phyloP scores from a whole-genome alignment of 106 monocot species.

The Platanthera zijinensis region DNA sequence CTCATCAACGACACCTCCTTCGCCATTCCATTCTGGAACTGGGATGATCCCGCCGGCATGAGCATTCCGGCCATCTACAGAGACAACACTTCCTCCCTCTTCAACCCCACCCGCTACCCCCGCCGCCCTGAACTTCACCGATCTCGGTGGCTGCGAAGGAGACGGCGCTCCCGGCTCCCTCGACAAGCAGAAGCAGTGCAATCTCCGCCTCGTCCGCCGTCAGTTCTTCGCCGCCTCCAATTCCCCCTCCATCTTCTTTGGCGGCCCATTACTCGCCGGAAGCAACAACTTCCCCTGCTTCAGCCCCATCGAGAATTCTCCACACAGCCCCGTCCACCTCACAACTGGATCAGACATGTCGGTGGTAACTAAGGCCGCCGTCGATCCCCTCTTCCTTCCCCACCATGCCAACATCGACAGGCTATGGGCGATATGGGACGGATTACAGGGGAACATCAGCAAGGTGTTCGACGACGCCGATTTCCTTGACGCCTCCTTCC shows the following conservation, averaged over 20 bases:
- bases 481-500: constrained; percentile 10
- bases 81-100: constrained; percentile 8
- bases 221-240: constrained; percentile 1
- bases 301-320: neutral
- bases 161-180: neutral
- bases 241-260: neutral
- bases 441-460: neutral
- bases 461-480: constrained; percentile 12
- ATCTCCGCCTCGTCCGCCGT: neutral
- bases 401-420: constrained; percentile 22
- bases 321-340: neutral
- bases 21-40: constrained; percentile 41
- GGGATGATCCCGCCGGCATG: constrained; percentile 30
- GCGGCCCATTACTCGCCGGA: neutral
- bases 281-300: neutral
- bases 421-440: constrained; percentile 9
- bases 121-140: neutral
- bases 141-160: neutral
- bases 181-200: neutral
- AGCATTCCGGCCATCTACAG: constrained; percentile 22
- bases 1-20: constrained; percentile 33
- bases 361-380: neutral
- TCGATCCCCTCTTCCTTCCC: constrained; percentile 14
- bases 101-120: neutral
- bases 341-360: constrained; percentile 8